These are phyloP conservation scores for Stagonosporopsis chrysanthemi DNA, from an alignment of 2,329 filamentous ascomycete genomes.

Conservation along the genomic window DNA sequence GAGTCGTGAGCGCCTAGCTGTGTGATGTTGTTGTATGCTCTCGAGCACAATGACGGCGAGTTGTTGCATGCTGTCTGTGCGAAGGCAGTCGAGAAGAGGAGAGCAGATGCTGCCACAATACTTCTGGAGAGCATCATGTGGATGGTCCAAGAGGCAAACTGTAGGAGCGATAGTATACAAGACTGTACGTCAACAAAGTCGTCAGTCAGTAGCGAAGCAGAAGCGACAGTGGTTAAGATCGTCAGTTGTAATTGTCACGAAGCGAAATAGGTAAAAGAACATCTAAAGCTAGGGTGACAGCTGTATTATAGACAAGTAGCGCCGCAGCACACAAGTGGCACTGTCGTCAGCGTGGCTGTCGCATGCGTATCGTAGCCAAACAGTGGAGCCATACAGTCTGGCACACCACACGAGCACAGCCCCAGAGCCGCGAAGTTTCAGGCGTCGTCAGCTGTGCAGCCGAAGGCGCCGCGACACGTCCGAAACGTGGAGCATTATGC, in stretches of 20 bases:
- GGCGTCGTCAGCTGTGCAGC: slow-evolving; percentile 43
- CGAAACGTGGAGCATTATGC: slow-evolving; percentile 35
- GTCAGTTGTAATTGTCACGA: slow-evolving; percentile 6
- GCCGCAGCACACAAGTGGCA: slow-evolving; percentile 6
- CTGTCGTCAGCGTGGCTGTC: slow-evolving; percentile 18
- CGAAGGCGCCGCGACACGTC: slow-evolving; percentile 32
- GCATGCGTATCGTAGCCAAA: slow-evolving; percentile 14
- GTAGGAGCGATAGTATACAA: background rate
- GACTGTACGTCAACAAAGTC: slow-evolving; percentile 1
- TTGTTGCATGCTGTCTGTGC: slow-evolving; percentile 75
- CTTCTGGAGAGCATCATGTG: slow-evolving; percentile 42
- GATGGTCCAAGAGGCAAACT: background rate
- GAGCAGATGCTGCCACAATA: slow-evolving; percentile 35
- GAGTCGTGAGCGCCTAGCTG: slow-evolving; percentile 80
- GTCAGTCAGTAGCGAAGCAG: background rate
- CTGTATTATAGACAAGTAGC: slow-evolving; percentile 14
- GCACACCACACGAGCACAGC: slow-evolving; percentile 28
- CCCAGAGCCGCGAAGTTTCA: slow-evolving; percentile 43
- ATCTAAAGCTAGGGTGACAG: slow-evolving; percentile 8
- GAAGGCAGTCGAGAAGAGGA: slow-evolving; percentile 38
- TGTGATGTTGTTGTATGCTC: slow-evolving; percentile 77
- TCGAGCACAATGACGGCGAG: slow-evolving; percentile 74
- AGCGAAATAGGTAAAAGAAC: slow-evolving; percentile 11
- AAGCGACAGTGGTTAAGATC: slow-evolving; percentile 16
- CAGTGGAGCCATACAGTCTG: slow-evolving; percentile 20